A percentile compares a stretch with the other conserved stretches of the same genome.
These are phyloP conservation scores for Boletus tylopilopsis DNA, from an alignment of 768 basidiomycete genomes.

Conservation along the genomic window DNA sequence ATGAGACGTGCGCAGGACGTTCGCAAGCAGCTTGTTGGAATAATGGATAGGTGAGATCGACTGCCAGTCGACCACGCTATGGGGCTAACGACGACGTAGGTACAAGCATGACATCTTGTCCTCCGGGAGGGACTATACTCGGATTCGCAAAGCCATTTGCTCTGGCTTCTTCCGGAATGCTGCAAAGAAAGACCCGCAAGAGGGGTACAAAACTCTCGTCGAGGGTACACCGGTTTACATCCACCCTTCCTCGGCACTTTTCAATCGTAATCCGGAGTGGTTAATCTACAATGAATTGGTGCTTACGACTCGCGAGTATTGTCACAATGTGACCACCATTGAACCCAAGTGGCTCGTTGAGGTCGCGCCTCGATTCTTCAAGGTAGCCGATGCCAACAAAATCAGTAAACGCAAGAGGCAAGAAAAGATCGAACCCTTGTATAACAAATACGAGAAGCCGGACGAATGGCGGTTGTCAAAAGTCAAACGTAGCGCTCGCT, in stretches of 20 bases:
- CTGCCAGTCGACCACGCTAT: not conserved
- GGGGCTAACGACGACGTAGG: slow-evolving; percentile 35
- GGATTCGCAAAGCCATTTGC: slow-evolving; percentile 91
- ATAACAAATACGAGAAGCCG: slow-evolving; percentile 92
- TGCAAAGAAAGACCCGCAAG: slow-evolving; percentile 97
- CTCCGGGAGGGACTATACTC: slow-evolving; percentile 89
- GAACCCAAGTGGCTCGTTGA: slow-evolving; percentile 99
- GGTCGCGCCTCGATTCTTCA: slow-evolving; percentile 98
- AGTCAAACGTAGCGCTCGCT: slow-evolving; percentile 86
- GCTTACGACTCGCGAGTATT: slow-evolving; percentile 93
- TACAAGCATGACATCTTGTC: slow-evolving; percentile 97
- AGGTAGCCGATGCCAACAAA: slow-evolving; percentile 95
- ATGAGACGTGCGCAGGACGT: slow-evolving; percentile 98
- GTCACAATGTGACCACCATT: slow-evolving; percentile 89
- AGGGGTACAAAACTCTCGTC: slow-evolving; percentile 96
- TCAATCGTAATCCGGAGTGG: slow-evolving; percentile 97
- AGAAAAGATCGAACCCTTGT: slow-evolving; percentile 96
- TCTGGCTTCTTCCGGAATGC: slow-evolving; percentile 98
- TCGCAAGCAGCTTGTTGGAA: slow-evolving; percentile 93
- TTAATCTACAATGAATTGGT: slow-evolving; percentile 94
- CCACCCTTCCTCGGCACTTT: slow-evolving; percentile 93
- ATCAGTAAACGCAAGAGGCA: slow-evolving; percentile 95
- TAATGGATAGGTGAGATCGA: slow-evolving; percentile 87
- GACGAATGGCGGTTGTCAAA: slow-evolving; percentile 95
- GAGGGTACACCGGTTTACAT: slow-evolving; percentile 99